A percentile compares a stretch with the other conserved stretches of the same genome.
Evolutionary conservation across 225 moss, liverwort and hornwort genomes (phyloP).

Genomic region (Marchantia polymorpha): DNA sequence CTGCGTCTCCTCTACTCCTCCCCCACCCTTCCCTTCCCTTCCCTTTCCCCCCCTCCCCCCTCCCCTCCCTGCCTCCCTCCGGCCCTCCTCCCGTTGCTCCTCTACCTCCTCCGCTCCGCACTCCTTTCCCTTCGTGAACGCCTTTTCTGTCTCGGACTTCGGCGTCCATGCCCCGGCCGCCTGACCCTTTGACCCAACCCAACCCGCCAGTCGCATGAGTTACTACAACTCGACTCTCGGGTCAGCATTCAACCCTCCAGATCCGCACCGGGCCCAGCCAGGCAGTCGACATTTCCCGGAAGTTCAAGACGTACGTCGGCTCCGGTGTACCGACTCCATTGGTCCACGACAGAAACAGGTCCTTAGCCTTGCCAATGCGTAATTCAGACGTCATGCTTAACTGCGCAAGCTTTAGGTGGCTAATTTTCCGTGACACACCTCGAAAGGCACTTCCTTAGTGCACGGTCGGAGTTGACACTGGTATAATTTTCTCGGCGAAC

Average conservation of each 20-base stretch:
- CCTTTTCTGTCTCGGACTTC: neutral
- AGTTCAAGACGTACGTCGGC: neutral
- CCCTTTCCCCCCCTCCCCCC: neutral
- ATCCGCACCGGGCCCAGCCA: neutral
- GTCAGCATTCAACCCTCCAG: neutral
- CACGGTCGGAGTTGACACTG: no score
- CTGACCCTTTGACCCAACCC: neutral
- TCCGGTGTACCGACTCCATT: neutral
- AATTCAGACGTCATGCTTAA: no score
- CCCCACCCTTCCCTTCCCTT: neutral
- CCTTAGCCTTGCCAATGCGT: neutral
- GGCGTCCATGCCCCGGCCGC: neutral
- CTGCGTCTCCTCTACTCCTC: neutral
- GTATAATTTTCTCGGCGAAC: no score
- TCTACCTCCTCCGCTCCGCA: neutral
- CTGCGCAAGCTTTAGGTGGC: no score
- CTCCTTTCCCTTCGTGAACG: neutral
- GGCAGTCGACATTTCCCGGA: neutral
- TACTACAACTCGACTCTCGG: neutral
- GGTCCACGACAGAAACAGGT: neutral
- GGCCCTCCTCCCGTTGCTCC: neutral
- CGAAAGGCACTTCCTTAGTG: no score
- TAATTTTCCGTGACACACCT: no score
- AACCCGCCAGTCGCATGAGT: neutral
- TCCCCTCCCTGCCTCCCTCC: neutral